A percentile compares a stretch with the other conserved stretches of the same genome.
phyloP scores from a whole-genome alignment of 2,329 filamentous ascomycete genomes.

The Blastomyces silverae region DNA sequence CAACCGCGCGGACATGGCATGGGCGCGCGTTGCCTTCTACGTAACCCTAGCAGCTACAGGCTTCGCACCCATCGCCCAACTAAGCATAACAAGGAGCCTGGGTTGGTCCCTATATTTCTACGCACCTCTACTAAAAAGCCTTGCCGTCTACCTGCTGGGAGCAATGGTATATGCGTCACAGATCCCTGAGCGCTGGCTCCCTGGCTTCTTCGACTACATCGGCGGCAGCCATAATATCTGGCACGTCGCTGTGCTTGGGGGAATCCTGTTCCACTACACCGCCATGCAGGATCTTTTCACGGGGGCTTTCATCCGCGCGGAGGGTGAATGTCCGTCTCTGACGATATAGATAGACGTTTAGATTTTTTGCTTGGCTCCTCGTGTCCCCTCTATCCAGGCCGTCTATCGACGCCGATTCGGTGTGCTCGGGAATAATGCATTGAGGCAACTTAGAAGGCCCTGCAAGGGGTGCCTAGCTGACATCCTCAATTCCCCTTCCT shows the following conservation, averaged over 20 bases:
- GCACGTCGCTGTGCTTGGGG: slow-evolving; percentile 89
- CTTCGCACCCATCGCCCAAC: slow-evolving; percentile 79
- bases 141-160: slow-evolving; percentile 77
- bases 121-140: slow-evolving; percentile 73
- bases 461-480: neutral
- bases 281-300: slow-evolving; percentile 96
- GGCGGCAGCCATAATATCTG: slow-evolving; percentile 96
- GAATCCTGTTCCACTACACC: slow-evolving; percentile 93
- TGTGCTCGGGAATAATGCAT: neutral
- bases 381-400: neutral
- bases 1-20: slow-evolving; percentile 87
- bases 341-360: neutral
- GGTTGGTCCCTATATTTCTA: slow-evolving; percentile 86
- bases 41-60: slow-evolving; percentile 80
- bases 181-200: slow-evolving; percentile 85
- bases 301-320: slow-evolving; percentile 62
- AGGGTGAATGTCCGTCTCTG: slow-evolving; percentile 37
- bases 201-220: slow-evolving; percentile 89
- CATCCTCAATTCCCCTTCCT: neutral
- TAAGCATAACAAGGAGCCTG: slow-evolving; percentile 68
- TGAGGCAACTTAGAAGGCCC: neutral
- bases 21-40: slow-evolving; percentile 87
- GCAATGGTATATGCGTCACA: slow-evolving; percentile 86
- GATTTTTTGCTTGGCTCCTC: neutral
- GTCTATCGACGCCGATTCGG: neutral